Conservation (phyloP, 2,329 filamentous ascomycete species). For the Juglanconis oblonga region DNA sequence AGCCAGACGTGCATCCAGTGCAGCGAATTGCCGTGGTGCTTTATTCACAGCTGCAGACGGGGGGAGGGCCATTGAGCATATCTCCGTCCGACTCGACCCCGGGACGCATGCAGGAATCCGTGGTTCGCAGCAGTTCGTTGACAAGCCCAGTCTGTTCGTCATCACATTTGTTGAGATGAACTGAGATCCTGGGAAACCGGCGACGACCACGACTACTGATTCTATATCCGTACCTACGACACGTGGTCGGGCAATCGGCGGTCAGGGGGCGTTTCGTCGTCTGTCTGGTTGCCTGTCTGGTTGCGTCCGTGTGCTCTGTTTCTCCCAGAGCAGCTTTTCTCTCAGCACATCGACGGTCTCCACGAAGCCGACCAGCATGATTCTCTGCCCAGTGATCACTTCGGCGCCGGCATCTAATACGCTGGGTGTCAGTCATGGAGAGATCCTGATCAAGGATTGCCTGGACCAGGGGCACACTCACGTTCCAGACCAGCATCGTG, state of each 20-base stretch:
- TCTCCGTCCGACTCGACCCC: not conserved
- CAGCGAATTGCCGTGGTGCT: not conserved
- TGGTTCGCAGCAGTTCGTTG: not conserved
- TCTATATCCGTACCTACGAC: too few relatives aligned
- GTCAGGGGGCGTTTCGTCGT: not conserved
- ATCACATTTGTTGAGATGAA: not conserved
- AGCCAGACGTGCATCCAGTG: not conserved
- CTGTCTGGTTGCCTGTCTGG: not conserved
- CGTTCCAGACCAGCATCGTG: conserved; percentile 17
- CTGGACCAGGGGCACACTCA: not conserved
- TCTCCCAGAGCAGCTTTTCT: conserved; percentile 13
- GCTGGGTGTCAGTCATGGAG: not conserved
- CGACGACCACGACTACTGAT: not conserved
- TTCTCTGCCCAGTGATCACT: conserved; percentile 11
- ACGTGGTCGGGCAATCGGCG: not conserved
- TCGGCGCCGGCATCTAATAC: conserved; percentile 12
- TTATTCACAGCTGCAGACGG: not conserved
- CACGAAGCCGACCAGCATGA: conserved; percentile 17
- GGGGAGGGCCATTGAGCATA: not conserved
- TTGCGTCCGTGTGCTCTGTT: not conserved
- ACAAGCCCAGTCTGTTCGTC: not conserved
- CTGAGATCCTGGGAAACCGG: not conserved
- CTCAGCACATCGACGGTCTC: conserved; percentile 16
- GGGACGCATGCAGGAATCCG: not conserved
- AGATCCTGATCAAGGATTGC: not conserved